Conservation (phyloP, 176 grass and related monocot genomes). For the Musa schizocarpa region DNA sequence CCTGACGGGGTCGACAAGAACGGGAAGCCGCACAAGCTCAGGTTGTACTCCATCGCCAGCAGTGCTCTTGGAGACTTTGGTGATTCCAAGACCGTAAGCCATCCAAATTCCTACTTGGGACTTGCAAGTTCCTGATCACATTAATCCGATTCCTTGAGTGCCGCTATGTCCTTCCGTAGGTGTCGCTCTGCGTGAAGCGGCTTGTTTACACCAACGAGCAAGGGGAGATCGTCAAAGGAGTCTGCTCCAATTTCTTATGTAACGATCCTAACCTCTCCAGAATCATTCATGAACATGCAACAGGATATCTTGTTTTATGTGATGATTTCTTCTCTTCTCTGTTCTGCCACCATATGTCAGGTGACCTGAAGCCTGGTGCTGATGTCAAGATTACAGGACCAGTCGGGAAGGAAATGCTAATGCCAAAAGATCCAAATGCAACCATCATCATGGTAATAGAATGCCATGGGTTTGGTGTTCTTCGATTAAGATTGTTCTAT, state of each 20-base stretch:
- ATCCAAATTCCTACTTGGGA: too few species aligned
- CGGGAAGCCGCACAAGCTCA: slow-evolving; percentile 85
- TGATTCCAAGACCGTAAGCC: slow-evolving; percentile 73
- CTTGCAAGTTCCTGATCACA: background rate
- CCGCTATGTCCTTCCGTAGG: slow-evolving; percentile 26
- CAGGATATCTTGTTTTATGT: background rate
- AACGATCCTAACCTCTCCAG: background rate
- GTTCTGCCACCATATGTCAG: slow-evolving; percentile 18
- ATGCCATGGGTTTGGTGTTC: background rate
- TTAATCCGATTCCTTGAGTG: too few species aligned
- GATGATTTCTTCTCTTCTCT: background rate
- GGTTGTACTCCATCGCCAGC: slow-evolving; percentile 93
- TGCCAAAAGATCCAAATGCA: slow-evolving; percentile 90
- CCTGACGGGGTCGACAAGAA: slow-evolving; percentile 83
- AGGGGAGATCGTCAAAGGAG: slow-evolving; percentile 85
- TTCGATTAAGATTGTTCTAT: background rate
- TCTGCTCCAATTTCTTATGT: slow-evolving; percentile 97
- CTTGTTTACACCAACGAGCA: slow-evolving; percentile 88
- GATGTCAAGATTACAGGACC: slow-evolving; percentile 76
- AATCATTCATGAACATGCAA: too few species aligned
- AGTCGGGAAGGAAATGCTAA: slow-evolving; percentile 96
- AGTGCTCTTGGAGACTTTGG: slow-evolving; percentile 88
- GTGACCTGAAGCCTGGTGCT: slow-evolving; percentile 68
- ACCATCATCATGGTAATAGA: slow-evolving; percentile 65
- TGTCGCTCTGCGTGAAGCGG: slow-evolving; percentile 86